phyloP scores from a whole-genome alignment of 179 eudicot species.

The Silene noctiflora region DNA sequence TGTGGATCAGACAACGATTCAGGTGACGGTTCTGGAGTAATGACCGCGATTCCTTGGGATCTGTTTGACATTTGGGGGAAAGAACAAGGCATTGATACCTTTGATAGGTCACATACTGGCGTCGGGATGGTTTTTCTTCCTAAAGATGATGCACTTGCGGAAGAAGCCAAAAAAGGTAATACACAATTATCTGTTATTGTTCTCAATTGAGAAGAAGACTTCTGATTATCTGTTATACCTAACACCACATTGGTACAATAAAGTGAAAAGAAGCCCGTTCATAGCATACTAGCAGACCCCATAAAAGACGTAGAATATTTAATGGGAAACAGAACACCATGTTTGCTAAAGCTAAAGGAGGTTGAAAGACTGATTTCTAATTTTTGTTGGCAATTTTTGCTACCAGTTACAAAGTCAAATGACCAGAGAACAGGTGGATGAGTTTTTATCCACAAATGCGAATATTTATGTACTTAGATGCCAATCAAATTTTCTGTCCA shows the following conservation, averaged over 20 bases:
- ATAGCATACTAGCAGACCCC: neutral
- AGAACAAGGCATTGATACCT: constrained; percentile 67
- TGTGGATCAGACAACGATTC: constrained; percentile 99
- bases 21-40: constrained; percentile 93
- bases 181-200: neutral
- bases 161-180: constrained; percentile 80
- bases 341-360: neutral
- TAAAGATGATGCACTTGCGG: constrained; percentile 49
- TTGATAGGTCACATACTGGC: constrained; percentile 80
- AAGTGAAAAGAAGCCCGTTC: neutral
- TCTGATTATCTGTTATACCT: neutral
- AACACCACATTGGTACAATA: neutral
- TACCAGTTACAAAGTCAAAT: constrained; percentile 2
- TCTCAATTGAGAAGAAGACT: neutral
- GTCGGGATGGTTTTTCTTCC: constrained; percentile 98
- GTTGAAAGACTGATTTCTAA: constrained; percentile 5
- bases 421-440: neutral
- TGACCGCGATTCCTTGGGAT: constrained; percentile 98
- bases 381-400: neutral
- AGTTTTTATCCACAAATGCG: neutral
- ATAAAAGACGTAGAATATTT: neutral
- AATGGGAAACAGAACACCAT: neutral
- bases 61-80: constrained; percentile 80
- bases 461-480: neutral
- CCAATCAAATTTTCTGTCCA: neutral